Percentiles rank a stretch among this genome's conserved stretches.
Conservation (phyloP, 2,329 filamentous ascomycete species). For the Sporothrix variecibatus region DNA sequence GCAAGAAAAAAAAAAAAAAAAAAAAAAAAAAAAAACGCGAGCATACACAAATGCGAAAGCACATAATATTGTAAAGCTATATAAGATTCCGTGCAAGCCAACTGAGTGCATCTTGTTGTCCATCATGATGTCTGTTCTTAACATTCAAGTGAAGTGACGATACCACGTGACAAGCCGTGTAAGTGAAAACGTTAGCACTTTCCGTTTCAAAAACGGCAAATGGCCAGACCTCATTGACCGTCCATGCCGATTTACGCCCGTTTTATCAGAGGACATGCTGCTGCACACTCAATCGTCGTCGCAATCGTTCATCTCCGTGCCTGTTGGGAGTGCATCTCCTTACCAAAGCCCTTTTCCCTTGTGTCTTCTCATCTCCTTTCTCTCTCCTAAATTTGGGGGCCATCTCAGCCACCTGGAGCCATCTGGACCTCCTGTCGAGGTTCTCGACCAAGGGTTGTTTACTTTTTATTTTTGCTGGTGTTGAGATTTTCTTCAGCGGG, state of each 20-base stretch:
- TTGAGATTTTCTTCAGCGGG: not conserved
- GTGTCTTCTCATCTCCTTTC: not conserved
- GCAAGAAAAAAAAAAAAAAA: no score
- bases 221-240: not conserved
- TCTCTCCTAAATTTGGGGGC: not conserved
- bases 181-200: not conserved
- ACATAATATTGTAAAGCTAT: no score
- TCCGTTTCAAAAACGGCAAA: not conserved
- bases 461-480: not conserved
- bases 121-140: not conserved
- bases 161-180: not conserved
- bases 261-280: no score
- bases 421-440: not conserved
- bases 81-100: no score
- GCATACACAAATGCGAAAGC: no score
- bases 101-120: not conserved
- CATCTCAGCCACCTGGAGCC: not conserved
- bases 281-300: not conserved
- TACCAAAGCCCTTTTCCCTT: not conserved
- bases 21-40: no score
- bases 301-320: slow-evolving; percentile 4
- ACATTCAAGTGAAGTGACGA: not conserved
- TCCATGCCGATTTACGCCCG: not conserved
- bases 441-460: slow-evolving; percentile 3
- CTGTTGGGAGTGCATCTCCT: not conserved